These are phyloP conservation scores for Zalaria sp. DNA, from an alignment of 2,329 filamentous ascomycete genomes.

Conservation along the genomic window DNA sequence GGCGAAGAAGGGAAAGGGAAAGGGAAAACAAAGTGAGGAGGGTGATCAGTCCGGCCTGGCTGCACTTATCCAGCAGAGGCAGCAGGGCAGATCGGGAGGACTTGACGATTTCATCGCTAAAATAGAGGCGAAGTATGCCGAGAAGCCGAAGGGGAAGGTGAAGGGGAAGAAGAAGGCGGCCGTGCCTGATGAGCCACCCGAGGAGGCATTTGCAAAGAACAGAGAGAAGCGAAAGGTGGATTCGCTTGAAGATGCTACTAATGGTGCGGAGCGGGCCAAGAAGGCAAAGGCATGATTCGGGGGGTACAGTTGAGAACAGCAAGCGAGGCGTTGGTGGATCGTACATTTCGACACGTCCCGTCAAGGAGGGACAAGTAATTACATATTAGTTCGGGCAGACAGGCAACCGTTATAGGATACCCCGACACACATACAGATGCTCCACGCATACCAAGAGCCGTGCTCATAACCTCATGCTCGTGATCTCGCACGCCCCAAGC, in stretches of 20 bases:
- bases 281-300: too few relatives aligned
- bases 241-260: too few relatives aligned
- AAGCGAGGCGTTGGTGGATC: too few relatives aligned
- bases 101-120: slow-evolving; percentile 50
- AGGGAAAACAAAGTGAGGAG: slow-evolving; percentile 32
- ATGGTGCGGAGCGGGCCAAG: too few relatives aligned
- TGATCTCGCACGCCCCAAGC: neutral
- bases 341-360: too few relatives aligned
- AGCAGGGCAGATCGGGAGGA: slow-evolving; percentile 44
- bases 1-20: slow-evolving; percentile 27
- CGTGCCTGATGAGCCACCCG: slow-evolving; percentile 40
- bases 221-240: slow-evolving; percentile 17
- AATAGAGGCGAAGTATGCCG: slow-evolving; percentile 61
- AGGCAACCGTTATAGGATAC: too few relatives aligned
- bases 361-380: too few relatives aligned
- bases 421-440: too few relatives aligned
- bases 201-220: slow-evolving; percentile 44
- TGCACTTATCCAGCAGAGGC: slow-evolving; percentile 61
- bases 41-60: slow-evolving; percentile 38
- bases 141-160: slow-evolving; percentile 16
- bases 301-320: too few relatives aligned
- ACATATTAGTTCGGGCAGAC: too few relatives aligned
- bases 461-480: too few relatives aligned
- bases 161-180: slow-evolving; percentile 28
- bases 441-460: too few relatives aligned